phyloP scores from a whole-genome alignment of 2,329 filamentous ascomycete genomes.

The Colletotrichum sp. region DNA sequence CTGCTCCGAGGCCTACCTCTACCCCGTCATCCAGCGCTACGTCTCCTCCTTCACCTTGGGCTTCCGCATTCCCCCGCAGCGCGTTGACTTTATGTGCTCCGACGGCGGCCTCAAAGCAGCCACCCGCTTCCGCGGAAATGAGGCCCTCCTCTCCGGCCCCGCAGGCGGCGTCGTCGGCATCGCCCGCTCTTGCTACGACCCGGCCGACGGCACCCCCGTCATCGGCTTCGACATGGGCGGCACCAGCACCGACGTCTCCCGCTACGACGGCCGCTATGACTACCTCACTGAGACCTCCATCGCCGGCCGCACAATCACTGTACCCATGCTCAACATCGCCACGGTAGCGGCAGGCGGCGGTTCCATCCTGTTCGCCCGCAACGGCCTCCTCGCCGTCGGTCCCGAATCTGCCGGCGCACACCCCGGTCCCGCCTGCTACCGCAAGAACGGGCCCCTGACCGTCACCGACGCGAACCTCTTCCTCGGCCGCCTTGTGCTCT shows the following conservation, averaged over 20 bases:
- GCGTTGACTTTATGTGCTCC: slow-evolving; percentile 72
- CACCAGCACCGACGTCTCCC: slow-evolving; percentile 74
- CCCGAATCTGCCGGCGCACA: slow-evolving; percentile 76
- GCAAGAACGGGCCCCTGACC: slow-evolving; percentile 72
- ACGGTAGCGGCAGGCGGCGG: slow-evolving; percentile 65
- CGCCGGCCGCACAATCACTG: slow-evolving; percentile 73
- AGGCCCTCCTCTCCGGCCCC: slow-evolving; percentile 71
- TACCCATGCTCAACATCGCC: slow-evolving; percentile 76
- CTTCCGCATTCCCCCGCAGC: slow-evolving; percentile 63
- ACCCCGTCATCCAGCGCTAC: slow-evolving; percentile 73
- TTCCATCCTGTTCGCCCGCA: slow-evolving; percentile 66
- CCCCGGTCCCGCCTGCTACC: slow-evolving; percentile 74
- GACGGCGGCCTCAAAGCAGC: slow-evolving; percentile 53
- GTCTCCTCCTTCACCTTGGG: slow-evolving; percentile 69
- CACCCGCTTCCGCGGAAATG: slow-evolving; percentile 65
- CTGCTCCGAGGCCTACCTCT: slow-evolving; percentile 75
- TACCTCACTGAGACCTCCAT: slow-evolving; percentile 77
- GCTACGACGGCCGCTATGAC: slow-evolving; percentile 72
- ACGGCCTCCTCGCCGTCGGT: slow-evolving; percentile 74
- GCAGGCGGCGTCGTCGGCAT: slow-evolving; percentile 77
- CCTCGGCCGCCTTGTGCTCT: slow-evolving; percentile 64
- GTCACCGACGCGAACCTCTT: slow-evolving; percentile 77
- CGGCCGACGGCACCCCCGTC: slow-evolving; percentile 67
- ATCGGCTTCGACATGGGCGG: slow-evolving; percentile 58
- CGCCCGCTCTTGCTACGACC: slow-evolving; percentile 71